These are phyloP conservation scores for Solanum aculeatissimum DNA, from an alignment of 305 asterid genomes.

Conservation along the genomic window DNA sequence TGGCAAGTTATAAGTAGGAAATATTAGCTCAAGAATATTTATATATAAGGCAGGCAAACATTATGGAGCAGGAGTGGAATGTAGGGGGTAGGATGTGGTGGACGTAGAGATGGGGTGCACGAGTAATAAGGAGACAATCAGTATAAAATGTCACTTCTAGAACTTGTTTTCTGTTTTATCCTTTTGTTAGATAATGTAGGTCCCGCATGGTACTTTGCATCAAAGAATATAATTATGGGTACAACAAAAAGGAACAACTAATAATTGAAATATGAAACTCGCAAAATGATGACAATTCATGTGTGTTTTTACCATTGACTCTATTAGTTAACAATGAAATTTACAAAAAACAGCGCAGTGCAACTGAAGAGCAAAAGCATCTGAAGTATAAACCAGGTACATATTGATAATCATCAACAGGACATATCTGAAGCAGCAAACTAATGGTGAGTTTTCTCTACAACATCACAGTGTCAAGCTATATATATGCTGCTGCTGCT, in stretches of 20 bases:
- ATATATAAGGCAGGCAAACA: neutral
- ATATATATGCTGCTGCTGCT: slow-evolving; percentile 8
- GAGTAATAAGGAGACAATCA: no score
- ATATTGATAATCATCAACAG: neutral
- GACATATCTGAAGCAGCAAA: neutral
- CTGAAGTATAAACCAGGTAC: neutral
- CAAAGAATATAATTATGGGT: no score
- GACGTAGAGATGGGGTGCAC: neutral
- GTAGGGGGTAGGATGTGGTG: neutral
- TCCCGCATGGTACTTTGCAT: no score
- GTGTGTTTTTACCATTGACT: no score
- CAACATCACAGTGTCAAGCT: neutral
- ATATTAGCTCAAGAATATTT: no score
- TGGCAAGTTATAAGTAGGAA: neutral
- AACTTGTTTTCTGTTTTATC: no score
- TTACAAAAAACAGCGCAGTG: neutral
- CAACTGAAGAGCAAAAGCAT: neutral
- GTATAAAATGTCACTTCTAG: no score
- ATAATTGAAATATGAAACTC: no score
- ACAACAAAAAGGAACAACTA: no score
- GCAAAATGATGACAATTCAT: no score
- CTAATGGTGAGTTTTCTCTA: neutral
- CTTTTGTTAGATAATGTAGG: no score
- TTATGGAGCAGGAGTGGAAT: neutral
- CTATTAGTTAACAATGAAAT: neutral